These are phyloP conservation scores for Aspergillus sclerotiicarbonarius DNA, from an alignment of 495 filamentous ascomycete species.

Conservation along the genomic window DNA sequence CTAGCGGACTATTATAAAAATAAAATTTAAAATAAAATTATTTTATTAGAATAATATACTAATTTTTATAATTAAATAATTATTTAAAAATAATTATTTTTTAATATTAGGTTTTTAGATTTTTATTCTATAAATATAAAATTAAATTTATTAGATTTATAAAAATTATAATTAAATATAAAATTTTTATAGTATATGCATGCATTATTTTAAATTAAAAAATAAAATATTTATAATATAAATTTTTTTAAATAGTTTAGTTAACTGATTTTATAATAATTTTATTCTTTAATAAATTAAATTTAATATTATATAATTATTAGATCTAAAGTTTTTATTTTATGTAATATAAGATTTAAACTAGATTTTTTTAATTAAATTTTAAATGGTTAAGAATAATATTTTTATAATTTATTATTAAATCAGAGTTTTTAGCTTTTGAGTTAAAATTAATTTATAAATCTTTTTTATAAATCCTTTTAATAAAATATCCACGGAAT, in stretches of 20 bases:
- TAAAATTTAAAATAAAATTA: background rate
- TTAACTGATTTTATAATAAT: background rate
- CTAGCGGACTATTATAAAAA: background rate
- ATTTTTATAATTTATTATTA: background rate
- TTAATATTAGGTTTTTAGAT: background rate
- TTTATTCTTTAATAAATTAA: background rate
- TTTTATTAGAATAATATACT: background rate
- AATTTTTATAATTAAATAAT: background rate
- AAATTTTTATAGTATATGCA: background rate
- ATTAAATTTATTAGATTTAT: background rate
- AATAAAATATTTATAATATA: background rate
- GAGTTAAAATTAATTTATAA: background rate
- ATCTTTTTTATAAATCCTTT: background rate
- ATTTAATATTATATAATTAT: background rate
- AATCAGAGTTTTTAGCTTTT: no score
- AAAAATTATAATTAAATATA: background rate
- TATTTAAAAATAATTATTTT: background rate
- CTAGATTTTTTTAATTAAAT: no score
- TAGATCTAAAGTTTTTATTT: background rate
- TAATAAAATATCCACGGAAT: background rate
- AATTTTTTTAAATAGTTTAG: background rate
- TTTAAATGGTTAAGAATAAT: no score
- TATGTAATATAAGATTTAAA: no score
- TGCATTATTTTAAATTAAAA: background rate
- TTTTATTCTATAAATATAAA: background rate